Evolutionary conservation across 2,329 filamentous ascomycete species (phyloP).

Genomic region (Trichothecium roseum): DNA sequence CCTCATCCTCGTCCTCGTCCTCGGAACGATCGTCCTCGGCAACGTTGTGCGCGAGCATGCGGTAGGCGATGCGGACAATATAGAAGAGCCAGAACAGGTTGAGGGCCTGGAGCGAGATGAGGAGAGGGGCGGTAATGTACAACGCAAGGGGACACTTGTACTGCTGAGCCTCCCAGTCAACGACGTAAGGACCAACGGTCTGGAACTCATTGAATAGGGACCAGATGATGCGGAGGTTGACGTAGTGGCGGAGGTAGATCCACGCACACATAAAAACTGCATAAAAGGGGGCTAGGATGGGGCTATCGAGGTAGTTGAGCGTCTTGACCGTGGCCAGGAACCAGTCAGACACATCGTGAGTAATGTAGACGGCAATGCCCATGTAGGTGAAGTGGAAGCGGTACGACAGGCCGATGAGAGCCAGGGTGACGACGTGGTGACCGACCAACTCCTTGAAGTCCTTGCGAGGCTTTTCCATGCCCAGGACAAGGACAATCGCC

Average conservation of each 20-base stretch:
- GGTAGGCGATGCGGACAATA: conserved; percentile 64
- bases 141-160: conserved; percentile 68
- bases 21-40: conserved; percentile 65
- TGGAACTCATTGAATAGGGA: conserved; percentile 67
- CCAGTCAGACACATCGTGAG: conserved; percentile 90
- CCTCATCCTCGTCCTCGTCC: conserved; percentile 52
- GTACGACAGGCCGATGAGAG: conserved; percentile 78
- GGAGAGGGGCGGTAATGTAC: conserved; percentile 53
- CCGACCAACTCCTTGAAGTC: conserved; percentile 90
- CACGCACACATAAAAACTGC: conserved; percentile 70
- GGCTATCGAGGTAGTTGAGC: conserved; percentile 79
- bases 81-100: conserved; percentile 78
- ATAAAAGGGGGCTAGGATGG: conserved; percentile 76
- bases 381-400: conserved; percentile 97
- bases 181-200: conserved; percentile 62
- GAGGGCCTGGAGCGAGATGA: conserved; percentile 59
- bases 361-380: conserved; percentile 85
- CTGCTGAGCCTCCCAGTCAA: conserved; percentile 67
- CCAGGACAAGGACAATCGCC: conserved; percentile 74
- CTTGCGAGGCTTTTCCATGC: conserved; percentile 86
- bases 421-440: conserved; percentile 82
- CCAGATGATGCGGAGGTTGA: conserved; percentile 68
- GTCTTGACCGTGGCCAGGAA: conserved; percentile 90
- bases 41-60: conserved; percentile 52
- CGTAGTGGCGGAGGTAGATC: conserved; percentile 83